Evolutionary conservation across 169 alveolate genomes (phyloP), one percentile per base, ranked within the genome.

Genomic region (Babesia bigemina): DNA sequence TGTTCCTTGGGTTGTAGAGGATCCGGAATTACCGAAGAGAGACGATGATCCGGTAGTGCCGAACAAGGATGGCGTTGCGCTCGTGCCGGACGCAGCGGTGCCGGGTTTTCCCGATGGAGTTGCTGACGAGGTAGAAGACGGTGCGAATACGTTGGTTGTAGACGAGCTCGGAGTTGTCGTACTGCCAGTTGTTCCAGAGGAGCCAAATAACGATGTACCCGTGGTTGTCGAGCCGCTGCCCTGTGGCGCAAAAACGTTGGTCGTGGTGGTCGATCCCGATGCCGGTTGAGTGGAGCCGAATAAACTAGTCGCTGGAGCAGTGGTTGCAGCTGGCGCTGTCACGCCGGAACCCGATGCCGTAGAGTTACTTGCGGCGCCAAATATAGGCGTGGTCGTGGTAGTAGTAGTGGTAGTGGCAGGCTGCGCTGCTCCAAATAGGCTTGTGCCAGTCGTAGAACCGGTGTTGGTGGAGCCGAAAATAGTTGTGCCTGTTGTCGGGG

Each of bases 401-500:
- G 78, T 70, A 22, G 59, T 11, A n/a, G n/a, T n/a, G n/a, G n/a
- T n/a, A 52, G 50, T 21, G 44, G 58, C 66, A 16, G 59, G 39
- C 9, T 44, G 29, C n/a, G 76, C 50, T 0, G 63, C 13, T 0
- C 49, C 63, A 26, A 36, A 33, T 16, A 29, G 42, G 22, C 36
- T 52, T 13, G 58, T 22, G 2, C 39, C 44, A 33, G 79, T 17
- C 2, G 76, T 29, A 2, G 53, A n/a, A 13, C 71, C 71, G 26
- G 29, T 19, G 2, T 7, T 17, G 13, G 53, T 19, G 19, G 67
- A n/a, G 0, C 66, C 59, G 21, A 70, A 50, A 7, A 55, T 13
- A 45, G 14, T 26, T n/a, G 71, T 69, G 19, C 72, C 84, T 8
- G 59, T 39, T n/a, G 59, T 26, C 21, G 72, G 72, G 36, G 58